phyloP scores from a whole-genome alignment of 2,329 filamentous ascomycete genomes.

The Nemania serpens region DNA sequence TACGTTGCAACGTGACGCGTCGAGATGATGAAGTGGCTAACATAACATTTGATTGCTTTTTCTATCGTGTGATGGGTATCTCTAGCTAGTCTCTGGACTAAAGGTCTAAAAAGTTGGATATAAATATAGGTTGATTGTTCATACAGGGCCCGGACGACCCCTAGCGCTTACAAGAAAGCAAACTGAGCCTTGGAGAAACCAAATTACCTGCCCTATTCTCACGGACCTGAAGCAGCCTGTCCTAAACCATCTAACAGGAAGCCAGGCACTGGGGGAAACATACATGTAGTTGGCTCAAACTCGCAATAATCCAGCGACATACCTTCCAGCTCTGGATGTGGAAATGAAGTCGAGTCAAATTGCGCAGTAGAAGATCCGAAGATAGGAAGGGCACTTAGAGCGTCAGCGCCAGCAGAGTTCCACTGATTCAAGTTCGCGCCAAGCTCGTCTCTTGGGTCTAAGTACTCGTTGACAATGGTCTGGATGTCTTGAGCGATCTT shows the following conservation, averaged over 20 bases:
- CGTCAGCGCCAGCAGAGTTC: neutral
- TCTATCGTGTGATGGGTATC: neutral
- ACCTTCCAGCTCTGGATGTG: slow-evolving; percentile 4
- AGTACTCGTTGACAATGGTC: slow-evolving; percentile 36
- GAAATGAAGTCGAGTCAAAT: slow-evolving; percentile 10
- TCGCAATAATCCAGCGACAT: slow-evolving; percentile 2
- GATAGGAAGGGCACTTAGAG: slow-evolving; percentile 3
- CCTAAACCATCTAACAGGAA: neutral
- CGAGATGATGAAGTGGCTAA: neutral
- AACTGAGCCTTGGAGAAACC: neutral
- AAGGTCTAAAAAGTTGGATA: no score
- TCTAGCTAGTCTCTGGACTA: neutral
- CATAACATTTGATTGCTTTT: neutral
- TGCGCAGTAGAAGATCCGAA: slow-evolving; percentile 1
- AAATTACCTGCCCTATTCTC: neutral
- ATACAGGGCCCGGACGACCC: neutral
- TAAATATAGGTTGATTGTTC: no score
- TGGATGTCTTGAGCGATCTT: slow-evolving; percentile 44
- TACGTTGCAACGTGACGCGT: neutral
- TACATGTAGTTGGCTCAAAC: neutral
- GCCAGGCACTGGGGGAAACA: neutral
- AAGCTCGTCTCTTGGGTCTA: slow-evolving; percentile 10
- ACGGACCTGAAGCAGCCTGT: slow-evolving; percentile 2
- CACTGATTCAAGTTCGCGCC: slow-evolving; percentile 2
- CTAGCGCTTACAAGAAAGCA: neutral